Conservation (phyloP, 202 grass and related monocot species). For the Musa balbisiana region DNA sequence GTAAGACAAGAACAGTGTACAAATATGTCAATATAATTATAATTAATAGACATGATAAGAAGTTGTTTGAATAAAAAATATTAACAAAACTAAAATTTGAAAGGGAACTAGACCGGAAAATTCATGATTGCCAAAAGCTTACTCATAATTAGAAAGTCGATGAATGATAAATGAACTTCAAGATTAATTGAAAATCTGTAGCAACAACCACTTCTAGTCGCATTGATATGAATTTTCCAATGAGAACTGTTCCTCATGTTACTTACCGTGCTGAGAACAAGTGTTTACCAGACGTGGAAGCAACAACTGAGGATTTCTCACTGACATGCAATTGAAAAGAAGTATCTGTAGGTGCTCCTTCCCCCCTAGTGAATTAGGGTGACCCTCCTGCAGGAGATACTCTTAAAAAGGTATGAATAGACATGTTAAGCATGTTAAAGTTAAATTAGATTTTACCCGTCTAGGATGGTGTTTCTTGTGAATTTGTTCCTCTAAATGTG, state of each 20-base stretch:
- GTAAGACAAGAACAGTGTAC: no score
- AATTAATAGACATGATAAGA: no score
- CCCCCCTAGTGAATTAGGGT: background rate
- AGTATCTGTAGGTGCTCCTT: slow-evolving; percentile 50
- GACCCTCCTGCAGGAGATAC: background rate
- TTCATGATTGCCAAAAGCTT: no score
- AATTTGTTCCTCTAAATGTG: slow-evolving; percentile 18
- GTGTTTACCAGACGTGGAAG: slow-evolving; percentile 64
- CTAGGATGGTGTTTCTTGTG: slow-evolving; percentile 18
- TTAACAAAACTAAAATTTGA: no score
- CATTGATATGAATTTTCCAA: background rate
- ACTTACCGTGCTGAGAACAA: slow-evolving; percentile 58
- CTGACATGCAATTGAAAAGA: slow-evolving; percentile 98
- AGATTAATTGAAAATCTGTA: no score
- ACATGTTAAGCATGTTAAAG: background rate
- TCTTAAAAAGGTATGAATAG: background rate
- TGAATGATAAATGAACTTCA: no score
- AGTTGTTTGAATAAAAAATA: no score
- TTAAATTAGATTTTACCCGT: slow-evolving; percentile 28
- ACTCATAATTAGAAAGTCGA: no score
- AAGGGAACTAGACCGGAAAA: no score
- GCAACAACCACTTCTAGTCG: no score
- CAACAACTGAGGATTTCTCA: slow-evolving; percentile 79
- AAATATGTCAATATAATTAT: no score
- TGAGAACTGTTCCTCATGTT: background rate